Conservation (phyloP, 2,329 filamentous ascomycete species). For the Nectriaceae sp. region DNA sequence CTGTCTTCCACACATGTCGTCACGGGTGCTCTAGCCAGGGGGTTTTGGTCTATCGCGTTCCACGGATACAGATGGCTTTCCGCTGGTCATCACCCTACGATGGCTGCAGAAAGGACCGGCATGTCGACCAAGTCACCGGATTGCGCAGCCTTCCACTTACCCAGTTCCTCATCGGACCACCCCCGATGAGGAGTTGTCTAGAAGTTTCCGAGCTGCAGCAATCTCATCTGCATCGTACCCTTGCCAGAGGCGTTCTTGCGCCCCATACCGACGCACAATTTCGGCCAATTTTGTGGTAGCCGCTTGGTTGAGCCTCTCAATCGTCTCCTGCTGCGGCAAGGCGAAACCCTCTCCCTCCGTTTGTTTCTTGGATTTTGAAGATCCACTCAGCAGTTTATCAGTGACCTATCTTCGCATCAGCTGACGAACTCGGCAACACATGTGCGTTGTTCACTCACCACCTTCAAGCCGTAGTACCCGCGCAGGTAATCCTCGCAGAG, state of each 20-base stretch:
- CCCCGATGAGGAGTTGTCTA: slow-evolving; percentile 54
- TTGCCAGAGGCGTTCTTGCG: slow-evolving; percentile 66
- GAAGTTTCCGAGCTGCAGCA: slow-evolving; percentile 67
- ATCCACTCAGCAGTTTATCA: slow-evolving; percentile 49
- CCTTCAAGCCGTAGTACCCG: slow-evolving; percentile 88
- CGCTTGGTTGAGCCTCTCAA: slow-evolving; percentile 69
- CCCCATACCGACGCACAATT: slow-evolving; percentile 66
- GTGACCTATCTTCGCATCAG: slow-evolving; percentile 43
- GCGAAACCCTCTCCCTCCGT: slow-evolving; percentile 51
- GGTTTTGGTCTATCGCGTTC: slow-evolving; percentile 9
- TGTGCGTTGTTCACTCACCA: slow-evolving; percentile 51
- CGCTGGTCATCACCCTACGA: slow-evolving; percentile 12
- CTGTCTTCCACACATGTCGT: slow-evolving; percentile 12
- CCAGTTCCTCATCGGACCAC: slow-evolving; percentile 43
- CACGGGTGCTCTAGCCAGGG: slow-evolving; percentile 17
- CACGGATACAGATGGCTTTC: slow-evolving; percentile 6
- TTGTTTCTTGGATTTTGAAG: slow-evolving; percentile 46
- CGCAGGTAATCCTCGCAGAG: slow-evolving; percentile 91
- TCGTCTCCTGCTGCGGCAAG: slow-evolving; percentile 57
- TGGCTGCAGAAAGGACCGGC: slow-evolving; percentile 15
- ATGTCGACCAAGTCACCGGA: slow-evolving; percentile 8
- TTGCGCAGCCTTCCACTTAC: slow-evolving; percentile 9
- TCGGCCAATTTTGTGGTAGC: slow-evolving; percentile 76
- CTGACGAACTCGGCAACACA: not conserved
- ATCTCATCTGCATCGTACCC: slow-evolving; percentile 75